A percentile compares a stretch with the other conserved stretches of the same genome.
Conservation (phyloP, 73 alveolate species). For the Paramecium tetraurelia region DNA sequence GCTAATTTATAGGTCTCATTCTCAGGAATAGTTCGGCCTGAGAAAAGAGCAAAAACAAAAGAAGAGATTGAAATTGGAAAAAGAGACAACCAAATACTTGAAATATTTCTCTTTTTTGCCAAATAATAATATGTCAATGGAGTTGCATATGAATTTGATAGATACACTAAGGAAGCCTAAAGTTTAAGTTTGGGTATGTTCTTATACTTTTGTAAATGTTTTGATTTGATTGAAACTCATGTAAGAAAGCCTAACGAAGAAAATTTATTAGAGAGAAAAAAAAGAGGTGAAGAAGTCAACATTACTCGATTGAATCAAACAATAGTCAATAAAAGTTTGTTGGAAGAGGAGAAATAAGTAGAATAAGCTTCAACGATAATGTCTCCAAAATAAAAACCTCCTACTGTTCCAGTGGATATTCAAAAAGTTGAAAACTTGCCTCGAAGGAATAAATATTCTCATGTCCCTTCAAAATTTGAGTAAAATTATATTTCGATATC, state of each 20-base stretch:
- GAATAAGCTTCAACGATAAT: not conserved
- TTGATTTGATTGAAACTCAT: not conserved
- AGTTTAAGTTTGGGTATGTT: conserved; percentile 43
- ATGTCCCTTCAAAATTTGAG: conserved; percentile 40
- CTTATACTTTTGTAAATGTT: conserved; percentile 35
- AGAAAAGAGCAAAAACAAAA: conserved; percentile 20
- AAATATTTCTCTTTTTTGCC: not conserved
- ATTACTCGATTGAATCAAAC: not conserved
- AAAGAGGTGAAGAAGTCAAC: conserved; percentile 24
- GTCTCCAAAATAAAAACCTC: conserved; percentile 8
- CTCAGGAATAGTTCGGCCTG: conserved; percentile 43
- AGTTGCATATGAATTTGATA: conserved; percentile 12
- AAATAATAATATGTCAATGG: conserved; percentile 41
- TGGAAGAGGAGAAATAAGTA: not conserved
- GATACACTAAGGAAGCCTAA: conserved; percentile 41
- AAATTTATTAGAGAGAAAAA: conserved; percentile 27
- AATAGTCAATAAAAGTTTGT: not conserved
- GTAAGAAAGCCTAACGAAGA: not conserved
- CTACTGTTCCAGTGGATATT: not conserved
- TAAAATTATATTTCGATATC: not conserved
- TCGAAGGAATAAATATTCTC: conserved; percentile 14
- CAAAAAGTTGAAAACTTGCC: conserved; percentile 31
- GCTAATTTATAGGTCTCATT: not conserved
- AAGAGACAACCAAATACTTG: not conserved
- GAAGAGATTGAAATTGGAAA: conserved; percentile 39